Conservation (phyloP, 2,329 filamentous ascomycete species). For the Apiospora pterosperma region DNA sequence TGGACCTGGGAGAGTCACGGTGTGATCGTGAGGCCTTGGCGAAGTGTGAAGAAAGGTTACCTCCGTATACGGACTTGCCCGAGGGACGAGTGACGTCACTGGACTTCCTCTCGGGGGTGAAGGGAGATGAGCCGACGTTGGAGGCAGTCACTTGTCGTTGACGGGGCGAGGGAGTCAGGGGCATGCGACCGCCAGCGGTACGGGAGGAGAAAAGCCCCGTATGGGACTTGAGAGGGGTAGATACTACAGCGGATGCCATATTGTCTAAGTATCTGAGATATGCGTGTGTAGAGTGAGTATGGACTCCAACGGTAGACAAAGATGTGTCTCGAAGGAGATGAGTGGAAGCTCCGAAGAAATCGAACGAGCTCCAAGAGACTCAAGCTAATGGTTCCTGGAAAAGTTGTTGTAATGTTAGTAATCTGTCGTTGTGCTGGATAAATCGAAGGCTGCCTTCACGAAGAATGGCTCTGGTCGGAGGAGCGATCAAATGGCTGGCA, state of each 20-base stretch:
- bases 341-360: slow-evolving; percentile 33
- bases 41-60: slow-evolving; percentile 77
- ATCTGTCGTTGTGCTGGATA: slow-evolving; percentile 43
- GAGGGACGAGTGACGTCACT: slow-evolving; percentile 47
- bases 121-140: slow-evolving; percentile 67
- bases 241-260: slow-evolving; percentile 82
- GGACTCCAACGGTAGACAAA: neutral
- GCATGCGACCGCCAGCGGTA: slow-evolving; percentile 91
- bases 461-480: slow-evolving; percentile 41
- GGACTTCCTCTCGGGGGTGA: slow-evolving; percentile 64
- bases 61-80: slow-evolving; percentile 74
- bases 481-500: slow-evolving; percentile 43
- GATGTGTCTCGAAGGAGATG: slow-evolving; percentile 19
- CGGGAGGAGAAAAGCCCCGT: slow-evolving; percentile 87
- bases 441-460: slow-evolving; percentile 41
- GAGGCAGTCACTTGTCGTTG: slow-evolving; percentile 51
- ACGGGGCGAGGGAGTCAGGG: slow-evolving; percentile 86
- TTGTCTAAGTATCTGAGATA: slow-evolving; percentile 18
- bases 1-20: slow-evolving; percentile 92
- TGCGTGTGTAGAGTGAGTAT: slow-evolving; percentile 26
- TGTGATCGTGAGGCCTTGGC: slow-evolving; percentile 68
- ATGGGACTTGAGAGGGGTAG: slow-evolving; percentile 93
- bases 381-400: slow-evolving; percentile 57
- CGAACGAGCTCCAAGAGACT: slow-evolving; percentile 57
- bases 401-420: slow-evolving; percentile 41